These are phyloP conservation scores for Penicillium digitatum DNA, from an alignment of 2,329 filamentous ascomycete genomes.

Conservation along the genomic window DNA sequence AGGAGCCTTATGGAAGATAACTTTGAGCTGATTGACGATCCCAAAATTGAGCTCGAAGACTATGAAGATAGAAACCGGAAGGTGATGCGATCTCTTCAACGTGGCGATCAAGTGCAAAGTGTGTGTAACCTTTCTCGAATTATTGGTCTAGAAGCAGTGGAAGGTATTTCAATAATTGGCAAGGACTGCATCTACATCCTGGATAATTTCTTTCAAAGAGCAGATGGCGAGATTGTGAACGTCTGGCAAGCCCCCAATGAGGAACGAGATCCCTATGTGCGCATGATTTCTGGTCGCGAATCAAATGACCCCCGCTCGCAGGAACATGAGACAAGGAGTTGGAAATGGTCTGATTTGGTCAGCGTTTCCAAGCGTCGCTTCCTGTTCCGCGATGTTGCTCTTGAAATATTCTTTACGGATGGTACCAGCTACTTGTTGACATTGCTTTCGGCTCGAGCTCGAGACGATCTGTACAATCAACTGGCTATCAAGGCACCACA, in stretches of 20 bases:
- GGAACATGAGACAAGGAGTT: conserved; percentile 81
- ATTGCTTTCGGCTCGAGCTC: conserved; percentile 65
- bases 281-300: conserved; percentile 81
- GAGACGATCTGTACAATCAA: conserved; percentile 77
- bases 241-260: conserved; percentile 89
- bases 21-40: conserved; percentile 93
- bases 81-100: conserved; percentile 88
- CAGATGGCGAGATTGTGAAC: conserved; percentile 93
- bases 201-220: conserved; percentile 92
- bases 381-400: conserved; percentile 87
- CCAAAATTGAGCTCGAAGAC: conserved; percentile 75
- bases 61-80: conserved; percentile 98
- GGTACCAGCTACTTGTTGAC: conserved; percentile 92
- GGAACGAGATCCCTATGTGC: conserved; percentile 90
- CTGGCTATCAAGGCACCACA: conserved; percentile 77
- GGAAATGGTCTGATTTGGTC: conserved; percentile 91
- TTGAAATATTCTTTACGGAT: conserved; percentile 98
- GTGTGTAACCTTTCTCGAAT: conserved; percentile 96
- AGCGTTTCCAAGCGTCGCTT: conserved; percentile 95
- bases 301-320: conserved; percentile 54
- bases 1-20: conserved; percentile 68
- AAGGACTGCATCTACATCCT: conserved; percentile 91
- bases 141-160: conserved; percentile 85
- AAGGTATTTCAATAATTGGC: conserved; percentile 88
- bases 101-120: conserved; percentile 85